phyloP scores from a whole-genome alignment of 768 basidiomycete genomes.

The Gelatoporia subvermispora region DNA sequence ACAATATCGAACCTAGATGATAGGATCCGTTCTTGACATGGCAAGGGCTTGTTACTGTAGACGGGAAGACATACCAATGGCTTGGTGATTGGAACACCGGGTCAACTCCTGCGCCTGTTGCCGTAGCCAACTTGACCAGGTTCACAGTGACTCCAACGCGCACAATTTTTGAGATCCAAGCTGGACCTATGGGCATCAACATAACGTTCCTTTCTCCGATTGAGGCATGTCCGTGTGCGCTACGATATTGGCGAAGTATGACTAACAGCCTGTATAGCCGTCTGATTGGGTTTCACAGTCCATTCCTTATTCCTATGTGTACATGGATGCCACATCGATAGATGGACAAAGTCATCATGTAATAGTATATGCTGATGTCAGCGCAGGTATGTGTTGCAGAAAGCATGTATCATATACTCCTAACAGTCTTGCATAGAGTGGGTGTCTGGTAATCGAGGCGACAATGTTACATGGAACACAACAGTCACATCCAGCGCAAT shows the following conservation, averaged over 20 bases:
- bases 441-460: slow-evolving; percentile 8
- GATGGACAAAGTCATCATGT: slow-evolving; percentile 30
- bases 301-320: slow-evolving; percentile 35
- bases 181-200: slow-evolving; percentile 32
- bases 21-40: slow-evolving; percentile 6
- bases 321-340: slow-evolving; percentile 23
- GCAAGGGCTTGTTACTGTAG: slow-evolving; percentile 15
- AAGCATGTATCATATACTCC: background rate
- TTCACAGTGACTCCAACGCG: slow-evolving; percentile 31
- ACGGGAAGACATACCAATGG: slow-evolving; percentile 15
- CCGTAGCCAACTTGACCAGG: slow-evolving; percentile 15
- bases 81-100: slow-evolving; percentile 5
- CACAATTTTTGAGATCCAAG: slow-evolving; percentile 26
- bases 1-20: background rate
- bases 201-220: slow-evolving; percentile 36
- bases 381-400: slow-evolving; percentile 23
- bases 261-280: slow-evolving; percentile 20
- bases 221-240: slow-evolving; percentile 24
- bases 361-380: slow-evolving; percentile 36
- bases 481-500: slow-evolving; percentile 1
- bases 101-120: background rate
- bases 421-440: slow-evolving; percentile 7
- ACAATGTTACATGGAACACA: slow-evolving; percentile 6
- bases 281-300: slow-evolving; percentile 34
- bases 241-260: no score